Base-by-base conservation (phyloP, 2,329 filamentous ascomycete genomes). In the Onygenales sp. region DNA sequence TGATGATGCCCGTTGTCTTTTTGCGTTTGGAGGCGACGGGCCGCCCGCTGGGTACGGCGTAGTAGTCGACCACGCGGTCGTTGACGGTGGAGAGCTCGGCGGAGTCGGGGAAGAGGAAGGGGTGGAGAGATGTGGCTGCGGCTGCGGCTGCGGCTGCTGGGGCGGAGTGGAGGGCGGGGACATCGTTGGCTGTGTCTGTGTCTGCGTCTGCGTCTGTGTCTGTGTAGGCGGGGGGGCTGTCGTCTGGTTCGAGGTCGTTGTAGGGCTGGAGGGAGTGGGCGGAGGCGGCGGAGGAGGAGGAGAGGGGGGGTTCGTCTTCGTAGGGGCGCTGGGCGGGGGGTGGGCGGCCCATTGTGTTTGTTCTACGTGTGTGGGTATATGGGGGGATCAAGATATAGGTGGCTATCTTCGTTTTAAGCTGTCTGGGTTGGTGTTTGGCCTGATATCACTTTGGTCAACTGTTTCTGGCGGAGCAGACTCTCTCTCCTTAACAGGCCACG, bases 1-100 rank as follows among this genome's bases (percentile, higher is more conserved):
- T 57, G 42, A 63, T 52, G 4, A 53, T 57, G 14, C 57, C 56
- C 17, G 56, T 51, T 32, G 49, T 52, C 33, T 40, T 42, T 32
- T 36, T 46, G 43, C 49, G 49, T 1, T 42, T 14, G 2, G 54
- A 54, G 27, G 52, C 49, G 7, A 56, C n/a, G 10, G 46, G 37
- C 17, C 49, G 53, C 6, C 45, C 51, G 3, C 44, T 53, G 7
- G 51, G 54, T 36, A 56, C 32, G 2, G 47, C 31, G 40, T 54
- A 54, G 10, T 9, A n/a, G 32, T 6, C 13, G 1, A 14, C n/a
- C 17, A 34, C 17, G 11, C 21, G 4, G 13, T n/a, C 9, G 39
- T 37, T 31, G 17, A 34, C 40, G 11, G 45, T 43, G 27, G 39
- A 43, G 21, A 37, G 31, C 36, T 17, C 31, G 36, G 46, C 13